phyloP scores from a whole-genome alignment of 225 moss, liverwort and hornwort genomes.

The Climacium dendroides region DNA sequence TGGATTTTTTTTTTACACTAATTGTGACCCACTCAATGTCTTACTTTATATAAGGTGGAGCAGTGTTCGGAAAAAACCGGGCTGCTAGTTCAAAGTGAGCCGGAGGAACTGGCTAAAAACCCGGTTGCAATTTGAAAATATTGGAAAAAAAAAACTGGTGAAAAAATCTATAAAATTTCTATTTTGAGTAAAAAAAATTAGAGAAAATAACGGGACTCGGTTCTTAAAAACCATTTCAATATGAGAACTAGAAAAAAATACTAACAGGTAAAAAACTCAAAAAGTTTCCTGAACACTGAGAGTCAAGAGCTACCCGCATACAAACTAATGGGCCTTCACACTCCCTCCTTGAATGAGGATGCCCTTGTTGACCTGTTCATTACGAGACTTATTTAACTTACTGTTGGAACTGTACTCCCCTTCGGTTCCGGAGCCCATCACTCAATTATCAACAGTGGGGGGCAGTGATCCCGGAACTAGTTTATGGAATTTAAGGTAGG shows the following conservation, averaged over 20 bases:
- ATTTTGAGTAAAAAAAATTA: too few species aligned
- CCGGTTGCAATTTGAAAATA: neutral
- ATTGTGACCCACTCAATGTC: neutral
- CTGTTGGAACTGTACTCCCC: neutral
- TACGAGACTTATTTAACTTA: neutral
- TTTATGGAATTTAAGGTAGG: too few species aligned
- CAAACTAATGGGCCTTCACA: too few species aligned
- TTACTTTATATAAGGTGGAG: too few species aligned
- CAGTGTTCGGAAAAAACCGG: rapidly evolving
- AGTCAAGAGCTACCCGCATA: too few species aligned
- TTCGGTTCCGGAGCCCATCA: neutral
- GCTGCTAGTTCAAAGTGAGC: rapidly evolving
- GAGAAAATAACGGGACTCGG: rapidly evolving
- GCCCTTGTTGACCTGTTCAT: neutral
- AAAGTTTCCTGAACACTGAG: too few species aligned
- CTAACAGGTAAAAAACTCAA: too few species aligned
- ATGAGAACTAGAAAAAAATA: too few species aligned
- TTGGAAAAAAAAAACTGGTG: rapidly evolving
- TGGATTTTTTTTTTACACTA: neutral
- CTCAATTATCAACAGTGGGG: neutral
- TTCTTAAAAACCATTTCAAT: too few species aligned
- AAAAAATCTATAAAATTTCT: neutral
- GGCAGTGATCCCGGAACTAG: too few species aligned
- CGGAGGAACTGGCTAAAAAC: rapidly evolving
- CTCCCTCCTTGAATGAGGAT: neutral